A percentile compares a stretch with the other conserved stretches of the same genome.
Evolutionary conservation across 208 protist species (phyloP).

Genomic region (Trypanosoma melophagium): DNA sequence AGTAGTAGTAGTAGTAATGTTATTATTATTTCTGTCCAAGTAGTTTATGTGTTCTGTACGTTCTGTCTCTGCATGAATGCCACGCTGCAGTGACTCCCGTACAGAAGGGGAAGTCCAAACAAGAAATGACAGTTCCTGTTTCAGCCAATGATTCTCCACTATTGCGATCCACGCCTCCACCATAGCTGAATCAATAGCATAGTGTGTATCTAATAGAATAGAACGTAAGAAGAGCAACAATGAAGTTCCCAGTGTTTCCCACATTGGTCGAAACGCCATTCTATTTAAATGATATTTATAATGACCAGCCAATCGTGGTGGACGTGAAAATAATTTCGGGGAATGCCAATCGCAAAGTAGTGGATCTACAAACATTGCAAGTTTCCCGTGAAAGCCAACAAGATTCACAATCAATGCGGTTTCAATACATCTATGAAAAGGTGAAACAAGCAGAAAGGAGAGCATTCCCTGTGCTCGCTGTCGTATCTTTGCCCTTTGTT

Average conservation of each 20-base stretch:
- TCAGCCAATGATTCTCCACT: slow-evolving; percentile 4
- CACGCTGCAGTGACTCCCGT: neutral
- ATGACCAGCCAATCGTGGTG: slow-evolving; percentile 57
- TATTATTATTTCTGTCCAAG: no score
- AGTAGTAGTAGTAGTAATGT: no score
- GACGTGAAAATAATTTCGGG: slow-evolving; percentile 58
- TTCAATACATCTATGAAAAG: slow-evolving; percentile 85
- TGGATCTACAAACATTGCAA: slow-evolving; percentile 80
- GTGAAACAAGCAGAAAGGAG: slow-evolving; percentile 68
- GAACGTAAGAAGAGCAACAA: slow-evolving; percentile 57
- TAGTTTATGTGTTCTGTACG: no score
- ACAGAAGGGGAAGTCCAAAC: slow-evolving; percentile 22
- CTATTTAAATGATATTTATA: slow-evolving; percentile 26
- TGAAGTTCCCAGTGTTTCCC: slow-evolving; percentile 40
- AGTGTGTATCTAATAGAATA: slow-evolving; percentile 24
- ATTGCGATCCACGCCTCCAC: slow-evolving; percentile 21
- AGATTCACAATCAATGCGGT: slow-evolving; percentile 78
- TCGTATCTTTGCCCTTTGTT: slow-evolving; percentile 52
- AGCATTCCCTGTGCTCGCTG: slow-evolving; percentile 61
- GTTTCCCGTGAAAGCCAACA: slow-evolving; percentile 63
- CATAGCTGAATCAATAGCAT: slow-evolving; percentile 12
- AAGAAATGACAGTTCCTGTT: slow-evolving; percentile 1
- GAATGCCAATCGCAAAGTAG: slow-evolving; percentile 82
- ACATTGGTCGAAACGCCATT: slow-evolving; percentile 37
- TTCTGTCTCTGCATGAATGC: no score